These are phyloP conservation scores for Tetragonia tetragonoides DNA, from an alignment of 148 eudicot species.

Conservation along the genomic window DNA sequence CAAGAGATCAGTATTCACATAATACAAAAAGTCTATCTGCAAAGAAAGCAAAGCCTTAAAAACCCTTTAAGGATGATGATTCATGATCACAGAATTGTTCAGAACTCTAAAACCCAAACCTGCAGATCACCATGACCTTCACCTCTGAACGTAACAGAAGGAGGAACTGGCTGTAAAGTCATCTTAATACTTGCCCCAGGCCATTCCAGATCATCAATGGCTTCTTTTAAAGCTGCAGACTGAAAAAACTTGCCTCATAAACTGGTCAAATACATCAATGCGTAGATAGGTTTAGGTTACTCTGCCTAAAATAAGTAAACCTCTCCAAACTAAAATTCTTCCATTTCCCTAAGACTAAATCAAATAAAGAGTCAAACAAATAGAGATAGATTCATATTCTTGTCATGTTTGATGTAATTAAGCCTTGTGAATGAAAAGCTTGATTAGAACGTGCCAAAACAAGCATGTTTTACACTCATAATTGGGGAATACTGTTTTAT, in stretches of 20 bases:
- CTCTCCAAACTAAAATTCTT: not conserved
- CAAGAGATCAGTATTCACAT: conserved; percentile 71
- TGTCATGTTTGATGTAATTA: not conserved
- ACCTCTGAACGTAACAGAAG: conserved; percentile 79
- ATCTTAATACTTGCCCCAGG: conserved; percentile 89
- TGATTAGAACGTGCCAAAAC: not conserved
- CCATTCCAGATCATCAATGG: conserved; percentile 98
- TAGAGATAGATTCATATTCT: not conserved
- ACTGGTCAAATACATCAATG: not conserved
- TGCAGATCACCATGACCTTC: conserved; percentile 99
- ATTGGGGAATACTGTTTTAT: not conserved
- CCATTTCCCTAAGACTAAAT: not conserved
- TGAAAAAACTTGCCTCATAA: conserved; percentile 17
- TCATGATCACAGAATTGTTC: conserved; percentile 3
- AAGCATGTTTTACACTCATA: not conserved
- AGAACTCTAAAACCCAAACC: conserved; percentile 32
- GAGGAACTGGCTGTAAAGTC: conserved; percentile 71
- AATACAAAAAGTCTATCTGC: conserved; percentile 91
- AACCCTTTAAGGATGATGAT: not conserved
- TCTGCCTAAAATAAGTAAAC: not conserved
- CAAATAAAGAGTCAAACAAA: not conserved
- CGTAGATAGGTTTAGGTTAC: too few species aligned
- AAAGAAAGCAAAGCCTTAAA: conserved; percentile 16
- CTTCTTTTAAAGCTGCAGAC: conserved; percentile 98
- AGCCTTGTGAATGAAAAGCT: not conserved